A percentile compares a stretch with the other conserved stretches of the same genome.
Evolutionary conservation across 129 eudicot species (phyloP).

Genomic region (Daucus carota): DH1_v3.0 NC_030384.2:39584501-39585000

Average conservation of each 20-base stretch:
- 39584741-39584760: not conserved
- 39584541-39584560: not conserved
- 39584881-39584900: not conserved
- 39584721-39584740: not conserved
- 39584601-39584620: too few species aligned
- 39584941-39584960: not conserved
- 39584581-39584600: not conserved
- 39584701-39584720: not conserved
- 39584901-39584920: not conserved
- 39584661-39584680: too few species aligned
- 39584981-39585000: not conserved
- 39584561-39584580: not conserved
- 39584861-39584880: not conserved
- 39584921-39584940: not conserved
- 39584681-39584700: not conserved
- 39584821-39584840: not conserved
- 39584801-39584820: not conserved
- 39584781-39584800: not conserved
- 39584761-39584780: not conserved
- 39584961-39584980: too few species aligned
- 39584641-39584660: too few species aligned
- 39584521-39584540: slow-evolving; percentile 1
- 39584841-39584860: not conserved
- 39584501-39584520: slow-evolving; percentile 3
- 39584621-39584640: too few species aligned